These are phyloP conservation scores for Lentinula sp. DNA, from an alignment of 768 basidiomycete species.

Conservation along the genomic window DNA sequence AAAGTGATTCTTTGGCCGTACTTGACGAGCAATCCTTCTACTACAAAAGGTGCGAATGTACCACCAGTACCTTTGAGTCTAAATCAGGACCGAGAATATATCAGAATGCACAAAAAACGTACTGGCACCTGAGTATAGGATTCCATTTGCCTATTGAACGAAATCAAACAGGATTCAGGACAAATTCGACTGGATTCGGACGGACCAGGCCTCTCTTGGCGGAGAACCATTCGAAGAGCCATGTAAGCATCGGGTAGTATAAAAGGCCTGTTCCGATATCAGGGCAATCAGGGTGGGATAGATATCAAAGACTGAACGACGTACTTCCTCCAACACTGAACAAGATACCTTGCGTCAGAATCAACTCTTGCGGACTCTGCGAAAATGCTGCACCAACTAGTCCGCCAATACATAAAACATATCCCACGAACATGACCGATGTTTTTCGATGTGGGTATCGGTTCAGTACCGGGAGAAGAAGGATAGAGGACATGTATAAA, in stretches of 20 bases:
- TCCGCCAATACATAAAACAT: slow-evolving; percentile 15
- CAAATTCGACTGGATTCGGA: not conserved
- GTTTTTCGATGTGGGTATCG: slow-evolving; percentile 16
- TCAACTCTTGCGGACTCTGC: slow-evolving; percentile 11
- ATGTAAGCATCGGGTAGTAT: slow-evolving; percentile 12
- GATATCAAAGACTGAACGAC: not conserved
- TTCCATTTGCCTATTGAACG: slow-evolving; percentile 8
- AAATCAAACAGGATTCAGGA: not conserved
- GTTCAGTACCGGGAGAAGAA: slow-evolving; percentile 16
- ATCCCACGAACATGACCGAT: slow-evolving; percentile 15
- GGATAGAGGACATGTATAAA: slow-evolving; percentile 16
- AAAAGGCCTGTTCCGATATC: slow-evolving; percentile 6
- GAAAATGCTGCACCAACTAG: slow-evolving; percentile 21
- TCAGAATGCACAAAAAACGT: not conserved
- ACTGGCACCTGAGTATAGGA: slow-evolving; percentile 13
- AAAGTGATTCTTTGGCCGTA: slow-evolving; percentile 8
- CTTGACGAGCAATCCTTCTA: slow-evolving; percentile 8
- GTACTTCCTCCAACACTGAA: slow-evolving; percentile 21
- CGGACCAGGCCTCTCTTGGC: slow-evolving; percentile 11
- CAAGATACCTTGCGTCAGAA: slow-evolving; percentile 18
- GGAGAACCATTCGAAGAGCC: slow-evolving; percentile 12
- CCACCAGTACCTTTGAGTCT: slow-evolving; percentile 9
- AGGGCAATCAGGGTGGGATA: not conserved
- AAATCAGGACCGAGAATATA: not conserved
- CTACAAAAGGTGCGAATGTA: slow-evolving; percentile 6